A percentile compares a stretch with the other conserved stretches of the same genome.
Conservation (phyloP, 2,329 filamentous ascomycete genomes). For the Alternaria infectoria region DNA sequence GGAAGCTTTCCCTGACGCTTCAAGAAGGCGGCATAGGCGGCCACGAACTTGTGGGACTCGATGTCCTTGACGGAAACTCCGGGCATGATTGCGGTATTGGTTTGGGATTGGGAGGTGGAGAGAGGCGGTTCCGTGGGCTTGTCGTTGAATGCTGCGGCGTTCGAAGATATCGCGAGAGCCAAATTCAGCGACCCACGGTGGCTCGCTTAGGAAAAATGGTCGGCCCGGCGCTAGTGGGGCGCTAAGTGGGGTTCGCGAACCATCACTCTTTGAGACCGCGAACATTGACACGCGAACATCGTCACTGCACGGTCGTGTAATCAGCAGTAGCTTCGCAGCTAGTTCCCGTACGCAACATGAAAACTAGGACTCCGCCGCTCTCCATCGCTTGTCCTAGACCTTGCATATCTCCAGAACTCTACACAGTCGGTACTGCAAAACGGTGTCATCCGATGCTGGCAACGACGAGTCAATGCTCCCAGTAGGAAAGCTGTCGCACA, state of each 20-base stretch:
- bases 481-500: too few species aligned
- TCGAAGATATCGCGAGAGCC: conserved; percentile 4
- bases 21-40: conserved; percentile 84
- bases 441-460: too few species aligned
- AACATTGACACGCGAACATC: not conserved
- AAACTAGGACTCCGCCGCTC: too few species aligned
- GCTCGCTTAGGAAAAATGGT: conserved; percentile 31
- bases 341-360: too few species aligned
- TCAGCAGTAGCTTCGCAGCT: too few species aligned
- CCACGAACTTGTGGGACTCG: conserved; percentile 90
- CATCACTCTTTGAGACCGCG: not conserved
- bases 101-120: conserved; percentile 19
- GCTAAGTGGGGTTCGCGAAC: not conserved
- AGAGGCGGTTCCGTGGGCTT: conserved; percentile 25
- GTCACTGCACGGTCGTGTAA: not conserved
- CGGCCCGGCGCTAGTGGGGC: conserved; percentile 22
- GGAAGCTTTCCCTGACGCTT: conserved; percentile 94
- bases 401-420: too few species aligned
- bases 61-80: conserved; percentile 85
- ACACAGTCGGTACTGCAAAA: too few species aligned
- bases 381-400: too few species aligned
- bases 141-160: conserved; percentile 27
- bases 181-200: conserved; percentile 18
- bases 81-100: conserved; percentile 74
- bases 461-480: too few species aligned